A percentile compares a stretch with the other conserved stretches of the same genome.
Evolutionary conservation across 2,329 filamentous ascomycete species (phyloP).

Genomic region (Trichoderma pleuroti): DNA sequence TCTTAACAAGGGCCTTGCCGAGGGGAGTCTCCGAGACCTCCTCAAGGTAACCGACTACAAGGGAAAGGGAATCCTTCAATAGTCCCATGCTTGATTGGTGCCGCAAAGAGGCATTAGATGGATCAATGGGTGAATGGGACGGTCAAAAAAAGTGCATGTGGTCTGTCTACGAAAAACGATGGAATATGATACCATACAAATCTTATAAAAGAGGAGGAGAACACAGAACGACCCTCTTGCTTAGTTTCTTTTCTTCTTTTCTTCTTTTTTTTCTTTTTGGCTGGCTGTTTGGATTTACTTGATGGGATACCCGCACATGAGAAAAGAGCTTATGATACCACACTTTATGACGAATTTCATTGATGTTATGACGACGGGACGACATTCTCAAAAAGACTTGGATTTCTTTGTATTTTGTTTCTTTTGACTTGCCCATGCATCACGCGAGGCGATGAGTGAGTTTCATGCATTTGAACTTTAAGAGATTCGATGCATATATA

Average conservation of each 20-base stretch:
- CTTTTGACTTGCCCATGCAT: neutral
- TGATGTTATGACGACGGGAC: neutral
- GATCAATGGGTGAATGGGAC: neutral
- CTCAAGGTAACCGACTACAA: slow-evolving; percentile 40
- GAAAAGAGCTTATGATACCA: neutral
- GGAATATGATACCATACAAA: neutral
- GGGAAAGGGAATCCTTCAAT: slow-evolving; percentile 30
- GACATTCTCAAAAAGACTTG: neutral
- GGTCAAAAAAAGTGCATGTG: neutral
- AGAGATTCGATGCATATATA: neutral
- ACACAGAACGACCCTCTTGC: neutral
- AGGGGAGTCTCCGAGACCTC: slow-evolving; percentile 54
- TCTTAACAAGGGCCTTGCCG: slow-evolving; percentile 46
- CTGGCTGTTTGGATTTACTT: neutral
- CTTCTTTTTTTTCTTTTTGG: neutral
- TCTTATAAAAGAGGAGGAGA: neutral
- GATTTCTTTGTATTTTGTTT: neutral
- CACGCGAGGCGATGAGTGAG: neutral
- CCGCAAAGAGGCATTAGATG: neutral
- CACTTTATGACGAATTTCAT: neutral
- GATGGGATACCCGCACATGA: neutral
- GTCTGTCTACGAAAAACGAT: neutral
- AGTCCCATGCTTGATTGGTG: neutral
- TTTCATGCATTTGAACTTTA: neutral
- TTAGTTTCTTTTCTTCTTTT: neutral